Evolutionary conservation across 1,284 basidiomycete genomes (phyloP).

Genomic region (Trichosporon asahii): DNA sequence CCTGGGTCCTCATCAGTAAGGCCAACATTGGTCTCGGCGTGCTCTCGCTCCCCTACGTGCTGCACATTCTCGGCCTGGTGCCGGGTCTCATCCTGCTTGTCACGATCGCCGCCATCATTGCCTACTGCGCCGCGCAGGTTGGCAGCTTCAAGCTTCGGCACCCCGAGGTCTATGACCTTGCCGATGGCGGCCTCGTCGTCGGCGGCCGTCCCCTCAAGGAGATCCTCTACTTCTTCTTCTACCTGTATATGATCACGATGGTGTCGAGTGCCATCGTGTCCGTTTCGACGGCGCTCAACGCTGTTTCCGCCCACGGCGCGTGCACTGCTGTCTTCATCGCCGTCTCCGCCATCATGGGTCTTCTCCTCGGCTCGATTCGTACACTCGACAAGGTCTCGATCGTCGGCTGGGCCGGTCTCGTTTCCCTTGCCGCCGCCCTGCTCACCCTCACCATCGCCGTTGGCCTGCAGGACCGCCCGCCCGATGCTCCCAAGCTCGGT

Average conservation of each 20-base stretch:
- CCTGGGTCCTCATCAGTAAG: slow-evolving; percentile 15
- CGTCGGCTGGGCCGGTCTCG: slow-evolving; percentile 40
- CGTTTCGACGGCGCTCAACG: slow-evolving; percentile 35
- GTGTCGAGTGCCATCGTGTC: slow-evolving; percentile 14
- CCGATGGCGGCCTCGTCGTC: slow-evolving; percentile 31
- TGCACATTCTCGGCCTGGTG: slow-evolving; percentile 42
- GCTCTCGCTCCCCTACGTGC: slow-evolving; percentile 31
- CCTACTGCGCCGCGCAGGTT: slow-evolving; percentile 32
- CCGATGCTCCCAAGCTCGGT: slow-evolving; percentile 35
- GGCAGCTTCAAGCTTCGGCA: slow-evolving; percentile 44
- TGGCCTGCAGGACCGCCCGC: slow-evolving; percentile 40
- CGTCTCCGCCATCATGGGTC: slow-evolving; percentile 24
- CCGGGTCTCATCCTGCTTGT: slow-evolving; percentile 57
- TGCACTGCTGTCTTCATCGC: slow-evolving; percentile 39
- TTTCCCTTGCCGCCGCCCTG: slow-evolving; percentile 37
- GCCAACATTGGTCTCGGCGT: slow-evolving; percentile 39
- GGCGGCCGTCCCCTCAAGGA: slow-evolving; percentile 3
- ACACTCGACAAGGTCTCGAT: slow-evolving; percentile 39
- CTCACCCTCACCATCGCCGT: slow-evolving; percentile 39
- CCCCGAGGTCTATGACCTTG: slow-evolving; percentile 39
- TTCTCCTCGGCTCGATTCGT: slow-evolving; percentile 35
- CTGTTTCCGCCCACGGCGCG: slow-evolving; percentile 35
- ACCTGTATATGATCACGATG: slow-evolving; percentile 17
- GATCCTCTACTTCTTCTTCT: slow-evolving; percentile 11
- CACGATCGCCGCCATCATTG: slow-evolving; percentile 39